Evolutionary conservation across 805 yeast genomes (phyloP), one percentile per base, ranked within the genome.

Genomic region (Sugiyamaella smithiae): DNA sequence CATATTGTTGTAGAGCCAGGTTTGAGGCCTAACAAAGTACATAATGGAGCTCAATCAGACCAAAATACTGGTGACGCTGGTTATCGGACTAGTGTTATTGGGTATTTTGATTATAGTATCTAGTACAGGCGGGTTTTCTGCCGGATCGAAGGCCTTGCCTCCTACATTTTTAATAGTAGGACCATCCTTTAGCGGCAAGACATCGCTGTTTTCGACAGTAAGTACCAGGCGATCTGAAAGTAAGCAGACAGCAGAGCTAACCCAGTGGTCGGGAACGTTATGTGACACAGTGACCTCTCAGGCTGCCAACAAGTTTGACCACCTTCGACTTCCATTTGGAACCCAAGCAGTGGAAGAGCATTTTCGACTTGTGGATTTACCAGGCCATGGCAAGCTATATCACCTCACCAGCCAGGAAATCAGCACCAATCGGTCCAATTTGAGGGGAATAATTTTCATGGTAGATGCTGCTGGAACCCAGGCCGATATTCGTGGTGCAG

Each of bases 361-460:
- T 48, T 75, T 70, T 60, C 78, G 75, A 52, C 64, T 90, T 33
- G 74, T 84, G 45, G 98, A 91, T 60, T 81, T 81, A 53, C 99
- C 99, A 1, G 97, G 97, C n/a, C 89, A 85, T 67, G 69, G 77
- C 48, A 88, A 88, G 66, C 78, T 90, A 56, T 78, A 77, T 46
- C 77, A 79, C 49, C 68, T 82, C 44, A 70, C 81, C 28, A 61
- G 81, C 40, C 69, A 71, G 49, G 66, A 55, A 14, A 68, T 76
- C 40, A 49, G 66, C 17, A 50, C 65, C 16, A 33, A 22, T 16
- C 19, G 44, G 11, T 20, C n/a, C n/a, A 40, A 33, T 22, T 64
- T 85, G 45, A 77, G 75, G 54, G 97, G 96, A 4, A 68, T 88
- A 4, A 67, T 90, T 0, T 88, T 78, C 55, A 73, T 91, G 51